Evolutionary conservation across 441 rosid species (phyloP), one percentile per base, ranked within the genome.

Genomic region (Euphorbia celastroides): DNA sequence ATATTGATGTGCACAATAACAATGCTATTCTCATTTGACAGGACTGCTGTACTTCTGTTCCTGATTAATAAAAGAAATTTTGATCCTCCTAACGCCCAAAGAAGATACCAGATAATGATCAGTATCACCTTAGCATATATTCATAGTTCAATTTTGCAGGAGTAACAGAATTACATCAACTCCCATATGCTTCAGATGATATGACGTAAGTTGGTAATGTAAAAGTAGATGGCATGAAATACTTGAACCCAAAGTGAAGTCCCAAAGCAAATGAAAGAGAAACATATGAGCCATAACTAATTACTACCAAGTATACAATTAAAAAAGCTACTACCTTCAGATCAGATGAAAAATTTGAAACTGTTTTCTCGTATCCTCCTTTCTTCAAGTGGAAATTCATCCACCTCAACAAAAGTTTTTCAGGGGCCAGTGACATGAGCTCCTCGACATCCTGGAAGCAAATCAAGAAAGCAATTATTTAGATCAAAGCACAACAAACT

Each of bases 341-440:
- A 81, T 95, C 98, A 41, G 96, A 78, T 63, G 98, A 90, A 78
- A 90, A 95, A 77, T 95, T 95, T 20, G 95, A 81, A 68, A 92
- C 97, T 69, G 86, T 82, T 79, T 92, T 95, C 68, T 84, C 80
- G 34, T 95, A 95, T 57, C 98, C 98, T 71, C 83, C 95, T 84
- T 95, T 95, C 86, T 92, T 87, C 73, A 95, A 76, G 80, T 95
- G 98, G 78, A 86, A 88, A 77, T 95, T 95, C 97, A 95, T 95
- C 97, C 99, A 92, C 75, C 88, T 92, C 36, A 95, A 79, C 70
- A 95, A 68, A 67, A 95, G 83, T 82, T 92, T 95, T 86, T 92
- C 98, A 63, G 99, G 99, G 59, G 93, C 84, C 75, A 95, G 80
- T 73, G 88, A 81, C 87, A 86, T 75, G 55, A 95, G 95, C 83